Evolutionary conservation across 371 early-diverging fungal species (phyloP).

Genomic region (Funneliformis caledonium): DNA sequence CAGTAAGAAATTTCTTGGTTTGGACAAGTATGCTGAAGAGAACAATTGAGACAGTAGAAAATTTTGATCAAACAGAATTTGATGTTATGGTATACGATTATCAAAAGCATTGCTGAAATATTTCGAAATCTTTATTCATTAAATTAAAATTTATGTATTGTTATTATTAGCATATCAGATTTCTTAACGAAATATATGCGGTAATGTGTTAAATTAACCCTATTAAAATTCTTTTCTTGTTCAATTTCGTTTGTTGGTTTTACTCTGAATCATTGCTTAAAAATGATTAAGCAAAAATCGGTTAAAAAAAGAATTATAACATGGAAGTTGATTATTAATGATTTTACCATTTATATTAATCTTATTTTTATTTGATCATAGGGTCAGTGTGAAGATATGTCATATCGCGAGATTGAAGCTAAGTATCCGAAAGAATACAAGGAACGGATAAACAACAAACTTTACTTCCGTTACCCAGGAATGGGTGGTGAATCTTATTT

Average conservation of each 20-base stretch:
- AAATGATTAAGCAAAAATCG: too few relatives aligned
- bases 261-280: neutral
- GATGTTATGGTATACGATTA: constrained; percentile 56
- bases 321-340: neutral
- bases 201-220: constrained; percentile 63
- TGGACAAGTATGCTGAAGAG: constrained; percentile 82
- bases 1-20: constrained; percentile 56
- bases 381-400: constrained; percentile 57
- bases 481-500: constrained; percentile 82
- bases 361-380: neutral
- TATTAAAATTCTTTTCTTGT: constrained; percentile 13
- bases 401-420: constrained; percentile 69
- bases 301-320: neutral
- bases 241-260: neutral
- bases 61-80: constrained; percentile 72
- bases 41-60: constrained; percentile 70
- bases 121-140: constrained; percentile 1
- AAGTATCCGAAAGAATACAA: constrained; percentile 69
- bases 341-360: neutral
- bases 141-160: constrained; percentile 26
- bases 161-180: constrained; percentile 61
- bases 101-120: neutral
- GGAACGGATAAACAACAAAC: constrained; percentile 70
- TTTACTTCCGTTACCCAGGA: constrained; percentile 84
- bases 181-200: constrained; percentile 86